phyloP scores from a whole-genome alignment of 2,329 filamentous ascomycete species.

The Chaetothyriales sp. region DNA sequence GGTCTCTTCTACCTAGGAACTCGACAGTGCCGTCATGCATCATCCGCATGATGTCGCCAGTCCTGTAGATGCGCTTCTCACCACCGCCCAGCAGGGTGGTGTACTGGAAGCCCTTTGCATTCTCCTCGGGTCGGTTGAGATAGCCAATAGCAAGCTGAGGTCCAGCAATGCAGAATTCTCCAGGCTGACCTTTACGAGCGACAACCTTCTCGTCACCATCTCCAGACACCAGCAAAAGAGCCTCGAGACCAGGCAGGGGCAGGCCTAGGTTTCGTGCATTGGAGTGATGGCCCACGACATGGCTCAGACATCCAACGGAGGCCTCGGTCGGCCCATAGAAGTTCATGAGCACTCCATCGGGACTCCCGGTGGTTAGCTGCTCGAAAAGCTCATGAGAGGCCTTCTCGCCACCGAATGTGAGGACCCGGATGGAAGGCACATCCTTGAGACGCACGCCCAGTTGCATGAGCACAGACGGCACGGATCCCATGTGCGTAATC shows the following conservation, averaged over 20 bases:
- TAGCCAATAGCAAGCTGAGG: constrained; percentile 49
- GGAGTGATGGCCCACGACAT: no score
- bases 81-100: constrained; percentile 45
- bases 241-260: no score
- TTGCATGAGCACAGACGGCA: constrained; percentile 37
- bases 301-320: constrained; percentile 16
- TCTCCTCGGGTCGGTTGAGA: constrained; percentile 43
- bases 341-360: constrained; percentile 21
- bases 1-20: constrained; percentile 45
- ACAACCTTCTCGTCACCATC: background rate
- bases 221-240: background rate
- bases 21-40: constrained; percentile 33
- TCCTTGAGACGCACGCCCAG: constrained; percentile 28
- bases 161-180: constrained; percentile 73
- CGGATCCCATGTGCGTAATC: constrained; percentile 40
- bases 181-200: constrained; percentile 32
- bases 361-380: no score
- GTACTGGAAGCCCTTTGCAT: constrained; percentile 50
- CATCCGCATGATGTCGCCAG: constrained; percentile 27
- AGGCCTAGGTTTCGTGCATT: constrained; percentile 10
- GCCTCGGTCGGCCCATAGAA: constrained; percentile 32
- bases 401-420: constrained; percentile 21
- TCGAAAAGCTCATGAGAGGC: constrained; percentile 16
- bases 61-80: constrained; percentile 28
- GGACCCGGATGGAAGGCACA: constrained; percentile 29